Conservation (phyloP, 257 asterid species). For the Linaria vulgaris region DNA sequence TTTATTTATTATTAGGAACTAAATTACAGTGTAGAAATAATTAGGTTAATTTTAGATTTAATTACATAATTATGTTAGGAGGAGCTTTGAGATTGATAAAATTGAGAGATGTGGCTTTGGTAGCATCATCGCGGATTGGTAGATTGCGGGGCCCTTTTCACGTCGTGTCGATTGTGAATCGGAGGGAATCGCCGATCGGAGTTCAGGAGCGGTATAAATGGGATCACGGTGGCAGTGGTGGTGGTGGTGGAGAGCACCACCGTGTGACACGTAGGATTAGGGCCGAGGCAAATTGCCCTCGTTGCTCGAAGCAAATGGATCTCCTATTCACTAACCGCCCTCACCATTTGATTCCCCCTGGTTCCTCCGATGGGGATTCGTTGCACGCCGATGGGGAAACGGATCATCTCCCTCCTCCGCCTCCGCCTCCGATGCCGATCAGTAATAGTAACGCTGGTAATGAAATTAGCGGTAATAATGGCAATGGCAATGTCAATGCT, state of each 20-base stretch:
- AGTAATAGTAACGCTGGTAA: background rate
- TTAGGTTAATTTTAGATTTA: too few species aligned
- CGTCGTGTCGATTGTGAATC: conserved; percentile 42
- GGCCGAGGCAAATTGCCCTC: conserved; percentile 96
- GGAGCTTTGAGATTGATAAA: conserved; percentile 65
- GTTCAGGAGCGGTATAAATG: conserved; percentile 79
- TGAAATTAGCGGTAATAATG: too few species aligned
- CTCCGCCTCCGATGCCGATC: conserved; percentile 4
- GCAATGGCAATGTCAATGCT: conserved; percentile 6
- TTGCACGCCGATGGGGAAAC: too few species aligned
- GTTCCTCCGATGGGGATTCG: conserved; percentile 17
- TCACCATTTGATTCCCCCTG: conserved; percentile 59
- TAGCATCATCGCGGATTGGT: conserved; percentile 29
- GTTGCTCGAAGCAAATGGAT: conserved; percentile 92
- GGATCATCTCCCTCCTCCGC: background rate
- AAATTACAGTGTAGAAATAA: too few species aligned
- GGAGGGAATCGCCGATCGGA: conserved; percentile 58
- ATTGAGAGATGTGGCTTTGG: conserved; percentile 37
- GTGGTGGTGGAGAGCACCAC: conserved; percentile 36
- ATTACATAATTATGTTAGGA: conserved; percentile 44
- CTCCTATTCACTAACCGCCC: conserved; percentile 69
- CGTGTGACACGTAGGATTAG: conserved; percentile 53
- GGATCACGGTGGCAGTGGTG: conserved; percentile 51
- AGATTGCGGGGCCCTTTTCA: conserved; percentile 49
- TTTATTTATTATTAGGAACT: too few species aligned